Evolutionary conservation across 176 grass and related monocot genomes (phyloP), one percentile per base, ranked within the genome.

Genomic region (Elymus sibiricus): DNA sequence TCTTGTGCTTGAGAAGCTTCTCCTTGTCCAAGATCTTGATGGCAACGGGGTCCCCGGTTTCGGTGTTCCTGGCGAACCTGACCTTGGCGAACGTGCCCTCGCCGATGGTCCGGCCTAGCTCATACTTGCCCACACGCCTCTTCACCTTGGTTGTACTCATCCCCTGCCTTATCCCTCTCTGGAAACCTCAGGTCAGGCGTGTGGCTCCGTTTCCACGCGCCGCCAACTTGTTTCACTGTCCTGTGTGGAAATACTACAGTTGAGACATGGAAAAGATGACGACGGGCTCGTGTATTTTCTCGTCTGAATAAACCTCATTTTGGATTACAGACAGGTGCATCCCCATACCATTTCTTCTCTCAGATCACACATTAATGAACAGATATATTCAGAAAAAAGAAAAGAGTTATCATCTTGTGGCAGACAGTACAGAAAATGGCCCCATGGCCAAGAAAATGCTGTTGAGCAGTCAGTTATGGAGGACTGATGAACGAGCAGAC

Each of bases 11-110:
- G 78, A 99, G 88, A 62, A 99, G 89, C 65, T 96, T 99, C 79
- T 99, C 97, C 76, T 99, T 99, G 26, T 99, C 94, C 2, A 99
- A 78, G 56, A 99, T 99, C 86, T 99, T 99, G 85, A 99, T 96
- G 46, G 97, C 97, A 38, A 99, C 97, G 1, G 93, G 87, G 4
- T 99, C 90, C 6, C 82, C 79, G 0, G 84, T 94, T 82, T 91
- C 92, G 1, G 82, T 85, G 77, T 99, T 89, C 87, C 70, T 95
- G 1, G 94, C 94, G 67, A 99, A 99, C 42, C 87, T 89, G 34
- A 99, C 97, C 85, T 96, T 99, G 34, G 97, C 97, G 58, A 99
- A 99, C 25, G 94, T 85, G 72, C 97, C 97, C 74, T 99, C 97
- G 1, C 97, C 97, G 49, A 99, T 95, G 68, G 97, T 99, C 5